These are phyloP conservation scores for Xerocomus minutiporus DNA, from an alignment of 1,284 basidiomycete species.

Conservation along the genomic window DNA sequence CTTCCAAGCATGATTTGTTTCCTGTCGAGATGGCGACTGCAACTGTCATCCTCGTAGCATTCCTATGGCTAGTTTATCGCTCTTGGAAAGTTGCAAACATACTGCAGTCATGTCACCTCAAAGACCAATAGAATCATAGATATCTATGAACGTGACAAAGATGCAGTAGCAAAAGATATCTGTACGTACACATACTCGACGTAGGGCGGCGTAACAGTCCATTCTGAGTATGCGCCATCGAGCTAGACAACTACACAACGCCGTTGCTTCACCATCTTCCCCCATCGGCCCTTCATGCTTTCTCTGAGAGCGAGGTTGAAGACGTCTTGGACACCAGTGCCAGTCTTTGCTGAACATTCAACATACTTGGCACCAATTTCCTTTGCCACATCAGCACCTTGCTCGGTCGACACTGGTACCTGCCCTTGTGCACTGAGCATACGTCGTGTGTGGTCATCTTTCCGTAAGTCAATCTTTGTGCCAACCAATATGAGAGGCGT, in stretches of 20 bases:
- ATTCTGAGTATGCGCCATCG: constrained; percentile 6
- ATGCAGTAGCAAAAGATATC: constrained; percentile 27
- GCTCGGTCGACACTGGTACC: constrained; percentile 74
- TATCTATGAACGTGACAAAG: constrained; percentile 13
- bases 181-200: constrained; percentile 32
- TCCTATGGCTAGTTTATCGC: constrained; percentile 24
- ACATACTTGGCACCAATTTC: constrained; percentile 95
- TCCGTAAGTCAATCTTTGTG: constrained; percentile 89
- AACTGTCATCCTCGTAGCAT: constrained; percentile 21
- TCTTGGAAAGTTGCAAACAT: constrained; percentile 19
- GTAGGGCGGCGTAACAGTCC: constrained; percentile 8
- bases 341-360: constrained; percentile 93
- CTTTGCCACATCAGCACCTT: constrained; percentile 75
- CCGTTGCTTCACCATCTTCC: constrained; percentile 66
- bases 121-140: constrained; percentile 20
- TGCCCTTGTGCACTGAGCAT: constrained; percentile 93
- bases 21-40: constrained; percentile 28
- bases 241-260: constrained; percentile 74
- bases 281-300: constrained; percentile 75
- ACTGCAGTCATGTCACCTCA: constrained; percentile 21
- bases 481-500: constrained; percentile 92
- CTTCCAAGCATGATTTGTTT: constrained; percentile 20
- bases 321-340: constrained; percentile 86
- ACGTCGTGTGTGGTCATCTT: constrained; percentile 83
- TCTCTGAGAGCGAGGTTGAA: constrained; percentile 88